These are phyloP conservation scores for Mycena filopes DNA, from an alignment of 768 basidiomycete species.

Conservation along the genomic window DNA sequence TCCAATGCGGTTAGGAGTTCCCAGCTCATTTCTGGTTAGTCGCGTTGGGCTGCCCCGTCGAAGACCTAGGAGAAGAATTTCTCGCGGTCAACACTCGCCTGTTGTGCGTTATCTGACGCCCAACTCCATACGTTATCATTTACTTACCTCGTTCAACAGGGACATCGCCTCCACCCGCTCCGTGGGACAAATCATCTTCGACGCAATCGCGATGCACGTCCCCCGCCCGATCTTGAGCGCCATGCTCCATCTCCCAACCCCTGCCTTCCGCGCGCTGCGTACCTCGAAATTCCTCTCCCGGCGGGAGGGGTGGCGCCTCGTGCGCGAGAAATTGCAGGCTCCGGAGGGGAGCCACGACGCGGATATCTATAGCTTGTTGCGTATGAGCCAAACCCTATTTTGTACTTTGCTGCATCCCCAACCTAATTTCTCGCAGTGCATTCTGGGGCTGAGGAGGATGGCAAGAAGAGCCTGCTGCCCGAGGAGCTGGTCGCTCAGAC, in stretches of 20 bases:
- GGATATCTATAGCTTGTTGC: constrained; percentile 25
- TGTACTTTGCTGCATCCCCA: background rate
- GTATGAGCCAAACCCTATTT: constrained; percentile 3
- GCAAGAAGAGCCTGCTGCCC: background rate
- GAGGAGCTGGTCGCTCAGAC: constrained; percentile 23
- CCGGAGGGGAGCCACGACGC: constrained; percentile 17
- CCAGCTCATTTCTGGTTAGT: constrained; percentile 11
- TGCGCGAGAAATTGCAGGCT: constrained; percentile 18
- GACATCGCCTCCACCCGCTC: constrained; percentile 19
- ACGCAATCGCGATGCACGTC: constrained; percentile 20
- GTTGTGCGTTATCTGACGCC: constrained; percentile 7
- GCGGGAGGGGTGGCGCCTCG: constrained; percentile 10
- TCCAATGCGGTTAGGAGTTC: background rate
- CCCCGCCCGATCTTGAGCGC: constrained; percentile 13
- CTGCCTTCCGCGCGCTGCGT: constrained; percentile 23
- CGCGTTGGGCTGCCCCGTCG: constrained; percentile 19
- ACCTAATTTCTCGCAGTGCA: constrained; percentile 9
- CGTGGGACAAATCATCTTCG: constrained; percentile 11
- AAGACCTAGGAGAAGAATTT: constrained; percentile 6
- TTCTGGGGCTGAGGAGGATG: constrained; percentile 12
- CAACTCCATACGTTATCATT: background rate
- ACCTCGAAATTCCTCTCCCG: constrained; percentile 17
- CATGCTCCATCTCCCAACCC: constrained; percentile 15
- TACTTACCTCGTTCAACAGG: constrained; percentile 1
- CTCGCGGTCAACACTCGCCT: constrained; percentile 13